Base-by-base conservation (phyloP, 129 eudicot species). In the Escallonia rubra region DNA sequence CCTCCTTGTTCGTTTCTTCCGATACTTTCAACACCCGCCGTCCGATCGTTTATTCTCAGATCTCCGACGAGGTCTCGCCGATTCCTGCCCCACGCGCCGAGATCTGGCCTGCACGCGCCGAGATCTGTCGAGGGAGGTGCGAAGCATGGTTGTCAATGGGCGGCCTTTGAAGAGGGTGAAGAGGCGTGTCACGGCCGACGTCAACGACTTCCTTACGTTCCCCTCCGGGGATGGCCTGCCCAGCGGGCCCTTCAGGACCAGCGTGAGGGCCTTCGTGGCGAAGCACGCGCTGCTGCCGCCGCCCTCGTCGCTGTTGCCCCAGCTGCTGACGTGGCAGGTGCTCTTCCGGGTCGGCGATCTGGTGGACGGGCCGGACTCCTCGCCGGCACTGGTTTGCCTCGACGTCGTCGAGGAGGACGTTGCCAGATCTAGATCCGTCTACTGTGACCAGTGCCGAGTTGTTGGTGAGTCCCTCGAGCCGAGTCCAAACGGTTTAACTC, bases 361-460 rank as follows among this genome's bases (percentile, higher is more conserved):
- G 67, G 40, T 61, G 10, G 79, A 60, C 43, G 71, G 40, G 68
- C 45, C 23, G 83, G 75, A 50, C 60, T 43, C 56, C 0, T 72
- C 67, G 38, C 81, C 73, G 53, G 63, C 86, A n/a, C 73, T 80
- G 8, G 91, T 92, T 12, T 74, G 84, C 38, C 83, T 93, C 12
- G 98, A 93, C 63, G 80, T 93, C 43, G 88, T 93, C 41, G 98
- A 93, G 71, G 98, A 93, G 71, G 95, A 86, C 49, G 98, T 89
- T 8, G 63, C 82, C 53, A 86, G 91, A 86, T 86, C 96, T 76
- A 93, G 95, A 72, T 86, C 95, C 46, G 81, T 89, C 49, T 93
- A 86, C 57, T 93, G 98, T 63, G 98, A 93, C 73, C 98, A 93
- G 86, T 93, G 98, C 86, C 95, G 98, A 75, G 98, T 93, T 65